Percentiles rank a stretch among this genome's conserved stretches.
phyloP scores from a whole-genome alignment of 2,329 filamentous ascomycete species.

The Dactylellina cionopaga region DNA sequence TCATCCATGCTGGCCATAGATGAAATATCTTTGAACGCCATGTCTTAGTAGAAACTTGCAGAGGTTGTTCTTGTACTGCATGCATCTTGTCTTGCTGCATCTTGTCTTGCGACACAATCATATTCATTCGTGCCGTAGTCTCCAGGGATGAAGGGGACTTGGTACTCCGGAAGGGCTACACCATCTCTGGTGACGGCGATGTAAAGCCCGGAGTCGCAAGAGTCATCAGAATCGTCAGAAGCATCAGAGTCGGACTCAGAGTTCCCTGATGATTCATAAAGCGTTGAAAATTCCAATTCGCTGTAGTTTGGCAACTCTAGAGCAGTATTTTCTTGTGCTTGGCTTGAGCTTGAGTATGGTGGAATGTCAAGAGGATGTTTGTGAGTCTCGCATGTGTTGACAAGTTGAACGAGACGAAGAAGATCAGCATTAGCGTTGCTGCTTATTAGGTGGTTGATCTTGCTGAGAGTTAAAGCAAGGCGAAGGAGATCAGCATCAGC shows the following conservation, averaged over 20 bases:
- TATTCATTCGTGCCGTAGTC: background rate
- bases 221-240: constrained; percentile 1
- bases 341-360: no score
- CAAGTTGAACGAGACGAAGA: constrained; percentile 7
- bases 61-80: background rate
- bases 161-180: constrained; percentile 2
- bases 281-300: background rate
- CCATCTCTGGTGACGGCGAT: background rate
- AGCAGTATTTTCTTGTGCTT: constrained; percentile 1
- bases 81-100: no score
- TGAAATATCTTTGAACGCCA: background rate
- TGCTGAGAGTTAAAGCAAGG: background rate
- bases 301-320: background rate
- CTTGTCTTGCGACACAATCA: background rate
- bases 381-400: constrained; percentile 2
- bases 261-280: constrained; percentile 1
- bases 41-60: background rate
- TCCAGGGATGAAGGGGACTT: background rate
- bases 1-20: background rate
- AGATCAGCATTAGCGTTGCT: background rate
- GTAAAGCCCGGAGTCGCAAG: background rate
- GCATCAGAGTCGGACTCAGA: background rate
- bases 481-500: no score
- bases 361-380: constrained; percentile 3
- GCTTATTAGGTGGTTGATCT: constrained; percentile 1